Percentiles rank a stretch among this genome's conserved stretches.
Conservation (phyloP, 2,329 filamentous ascomycete species). For the Aspergillus amoenus region DNA sequence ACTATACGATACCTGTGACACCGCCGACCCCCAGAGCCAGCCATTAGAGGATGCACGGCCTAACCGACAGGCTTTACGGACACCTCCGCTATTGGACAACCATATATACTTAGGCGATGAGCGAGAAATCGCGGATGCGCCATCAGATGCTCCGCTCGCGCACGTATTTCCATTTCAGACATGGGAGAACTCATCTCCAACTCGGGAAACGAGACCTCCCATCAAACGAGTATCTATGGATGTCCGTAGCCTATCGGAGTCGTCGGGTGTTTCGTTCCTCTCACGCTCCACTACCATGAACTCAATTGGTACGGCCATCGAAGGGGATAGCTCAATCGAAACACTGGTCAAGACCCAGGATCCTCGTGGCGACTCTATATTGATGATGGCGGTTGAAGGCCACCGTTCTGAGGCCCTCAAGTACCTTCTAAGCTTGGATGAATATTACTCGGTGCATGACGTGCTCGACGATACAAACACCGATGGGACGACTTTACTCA, state of each 20-base stretch:
- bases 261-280: conserved; percentile 78
- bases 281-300: conserved; percentile 77
- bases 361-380: conserved; percentile 73
- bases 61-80: conserved; percentile 22
- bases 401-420: conserved; percentile 69
- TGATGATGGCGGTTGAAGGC: conserved; percentile 80
- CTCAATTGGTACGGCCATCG: conserved; percentile 70
- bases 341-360: conserved; percentile 58
- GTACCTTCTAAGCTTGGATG: conserved; percentile 75
- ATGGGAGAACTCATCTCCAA: conserved; percentile 48
- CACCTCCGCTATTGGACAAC: conserved; percentile 24
- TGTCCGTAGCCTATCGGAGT: conserved; percentile 80
- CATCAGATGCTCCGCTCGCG: conserved; percentile 51
- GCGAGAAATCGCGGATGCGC: conserved; percentile 18
- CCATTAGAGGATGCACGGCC: conserved; percentile 35
- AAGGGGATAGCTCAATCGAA: conserved; percentile 84
- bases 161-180: conserved; percentile 92
- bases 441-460: conserved; percentile 69
- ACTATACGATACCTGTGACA: conserved; percentile 37
- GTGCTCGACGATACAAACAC: conserved; percentile 84
- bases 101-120: conserved; percentile 12
- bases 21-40: conserved; percentile 35
- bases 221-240: conserved; percentile 87
- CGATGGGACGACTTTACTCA: conserved; percentile 84
- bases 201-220: conserved; percentile 50